Conservation (phyloP, 2,329 filamentous ascomycete species). For the Aspergillus puulaauensis region DNA sequence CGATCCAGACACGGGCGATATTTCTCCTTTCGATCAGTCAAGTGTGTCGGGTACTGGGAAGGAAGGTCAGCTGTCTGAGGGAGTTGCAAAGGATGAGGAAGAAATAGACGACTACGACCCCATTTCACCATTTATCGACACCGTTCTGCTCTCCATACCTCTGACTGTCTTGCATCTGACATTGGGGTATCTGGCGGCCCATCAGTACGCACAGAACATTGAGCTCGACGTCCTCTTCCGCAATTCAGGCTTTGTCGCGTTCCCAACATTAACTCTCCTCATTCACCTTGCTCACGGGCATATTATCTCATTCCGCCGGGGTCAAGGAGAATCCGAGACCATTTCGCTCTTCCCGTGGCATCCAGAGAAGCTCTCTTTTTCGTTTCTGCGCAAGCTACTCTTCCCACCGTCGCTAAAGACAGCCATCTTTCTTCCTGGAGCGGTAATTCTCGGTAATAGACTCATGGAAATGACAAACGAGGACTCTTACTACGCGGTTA, state of each 20-base stretch:
- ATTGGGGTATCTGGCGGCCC: slow-evolving; percentile 45
- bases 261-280: slow-evolving; percentile 44
- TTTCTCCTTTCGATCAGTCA: slow-evolving; percentile 25
- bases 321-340: slow-evolving; percentile 8
- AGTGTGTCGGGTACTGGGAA: slow-evolving; percentile 16
- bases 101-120: slow-evolving; percentile 15
- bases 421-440: slow-evolving; percentile 33
- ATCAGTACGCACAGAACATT: slow-evolving; percentile 46
- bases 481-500: slow-evolving; percentile 78
- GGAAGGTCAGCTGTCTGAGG: neutral
- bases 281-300: slow-evolving; percentile 48
- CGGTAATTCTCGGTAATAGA: slow-evolving; percentile 63
- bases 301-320: slow-evolving; percentile 34
- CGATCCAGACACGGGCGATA: slow-evolving; percentile 23
- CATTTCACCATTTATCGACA: slow-evolving; percentile 43
- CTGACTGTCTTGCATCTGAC: slow-evolving; percentile 47
- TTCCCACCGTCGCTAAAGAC: slow-evolving; percentile 36
- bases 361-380: slow-evolving; percentile 24
- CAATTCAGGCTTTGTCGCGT: slow-evolving; percentile 39
- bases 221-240: slow-evolving; percentile 30
- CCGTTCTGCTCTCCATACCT: slow-evolving; percentile 43
- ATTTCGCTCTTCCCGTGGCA: slow-evolving; percentile 28
- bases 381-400: slow-evolving; percentile 28
- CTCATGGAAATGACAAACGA: slow-evolving; percentile 79
- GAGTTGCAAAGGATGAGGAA: neutral